These are phyloP conservation scores for Microthlaspi erraticum DNA, from an alignment of 345 rosid genomes.

Conservation along the genomic window DNA sequence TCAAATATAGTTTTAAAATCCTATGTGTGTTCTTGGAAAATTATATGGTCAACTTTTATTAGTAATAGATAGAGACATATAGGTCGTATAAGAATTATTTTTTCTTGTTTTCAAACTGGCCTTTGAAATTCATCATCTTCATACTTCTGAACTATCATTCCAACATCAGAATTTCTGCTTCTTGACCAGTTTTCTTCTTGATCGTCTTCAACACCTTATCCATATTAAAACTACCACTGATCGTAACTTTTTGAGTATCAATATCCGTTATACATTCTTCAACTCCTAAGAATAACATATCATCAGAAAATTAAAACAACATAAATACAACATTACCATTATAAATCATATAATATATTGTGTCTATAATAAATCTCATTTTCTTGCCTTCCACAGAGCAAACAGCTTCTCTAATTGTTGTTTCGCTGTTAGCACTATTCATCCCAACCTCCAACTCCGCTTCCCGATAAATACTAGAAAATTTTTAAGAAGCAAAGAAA, in stretches of 20 bases:
- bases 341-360: not conserved
- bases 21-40: too few relatives aligned
- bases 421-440: not conserved
- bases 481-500: not conserved
- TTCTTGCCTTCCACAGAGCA: conserved; percentile 2
- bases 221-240: conserved; percentile 1
- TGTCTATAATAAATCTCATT: not conserved
- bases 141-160: not conserved
- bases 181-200: not conserved
- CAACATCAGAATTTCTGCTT: not conserved
- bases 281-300: conserved; percentile 18
- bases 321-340: not conserved
- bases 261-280: not conserved
- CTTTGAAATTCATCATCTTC: not conserved
- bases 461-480: not conserved
- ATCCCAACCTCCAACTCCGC: not conserved
- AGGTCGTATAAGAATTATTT: too few relatives aligned
- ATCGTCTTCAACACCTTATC: not conserved
- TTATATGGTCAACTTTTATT: too few relatives aligned
- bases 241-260: not conserved
- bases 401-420: not conserved
- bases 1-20: too few relatives aligned
- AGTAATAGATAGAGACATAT: too few relatives aligned
- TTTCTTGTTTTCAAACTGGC: too few relatives aligned
- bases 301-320: not conserved